These are phyloP conservation scores for Shiraia bambusicola DNA, from an alignment of 2,329 filamentous ascomycete genomes.

Conservation along the genomic window DNA sequence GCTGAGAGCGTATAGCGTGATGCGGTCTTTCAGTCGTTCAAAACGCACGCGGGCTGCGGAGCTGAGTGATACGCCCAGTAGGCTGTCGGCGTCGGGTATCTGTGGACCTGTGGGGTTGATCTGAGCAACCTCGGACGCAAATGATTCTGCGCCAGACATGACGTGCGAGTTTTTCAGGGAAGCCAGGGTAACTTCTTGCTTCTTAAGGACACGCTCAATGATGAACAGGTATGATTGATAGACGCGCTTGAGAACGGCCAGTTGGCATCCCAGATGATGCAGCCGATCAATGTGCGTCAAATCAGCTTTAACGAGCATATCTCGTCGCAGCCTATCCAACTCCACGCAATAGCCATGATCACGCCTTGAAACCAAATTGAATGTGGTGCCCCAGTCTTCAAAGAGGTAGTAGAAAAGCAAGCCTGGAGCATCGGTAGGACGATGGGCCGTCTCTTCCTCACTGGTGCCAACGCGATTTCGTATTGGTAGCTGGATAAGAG, in stretches of 20 bases:
- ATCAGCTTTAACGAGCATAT: conserved; percentile 56
- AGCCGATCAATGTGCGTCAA: conserved; percentile 54
- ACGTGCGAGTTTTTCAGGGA: conserved; percentile 49
- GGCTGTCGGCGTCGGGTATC: conserved; percentile 40
- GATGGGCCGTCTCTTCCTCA: conserved; percentile 50
- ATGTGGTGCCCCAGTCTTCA: conserved; percentile 65
- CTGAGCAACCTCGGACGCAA: conserved; percentile 26
- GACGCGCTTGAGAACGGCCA: conserved; percentile 61
- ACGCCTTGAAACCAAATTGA: conserved; percentile 55
- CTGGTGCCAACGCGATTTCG: conserved; percentile 48
- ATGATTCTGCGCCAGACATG: conserved; percentile 33
- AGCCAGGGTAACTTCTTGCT: conserved; percentile 46
- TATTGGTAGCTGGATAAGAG: conserved; percentile 49
- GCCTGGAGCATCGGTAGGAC: conserved; percentile 57
- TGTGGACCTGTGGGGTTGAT: conserved; percentile 19
- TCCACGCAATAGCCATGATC: conserved; percentile 51
- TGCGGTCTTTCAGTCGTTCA: conserved; percentile 59
- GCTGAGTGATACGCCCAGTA: conserved; percentile 49
- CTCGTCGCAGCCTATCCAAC: conserved; percentile 53
- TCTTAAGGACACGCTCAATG: conserved; percentile 59
- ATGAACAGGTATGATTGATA: conserved; percentile 63
- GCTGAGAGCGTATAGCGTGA: conserved; percentile 62
- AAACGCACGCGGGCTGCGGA: conserved; percentile 60
- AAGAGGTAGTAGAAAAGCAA: conserved; percentile 68
- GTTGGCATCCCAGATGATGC: conserved; percentile 62